Conservation (phyloP, 2,329 filamentous ascomycete genomes). For the Aspergillus flavus region DNA sequence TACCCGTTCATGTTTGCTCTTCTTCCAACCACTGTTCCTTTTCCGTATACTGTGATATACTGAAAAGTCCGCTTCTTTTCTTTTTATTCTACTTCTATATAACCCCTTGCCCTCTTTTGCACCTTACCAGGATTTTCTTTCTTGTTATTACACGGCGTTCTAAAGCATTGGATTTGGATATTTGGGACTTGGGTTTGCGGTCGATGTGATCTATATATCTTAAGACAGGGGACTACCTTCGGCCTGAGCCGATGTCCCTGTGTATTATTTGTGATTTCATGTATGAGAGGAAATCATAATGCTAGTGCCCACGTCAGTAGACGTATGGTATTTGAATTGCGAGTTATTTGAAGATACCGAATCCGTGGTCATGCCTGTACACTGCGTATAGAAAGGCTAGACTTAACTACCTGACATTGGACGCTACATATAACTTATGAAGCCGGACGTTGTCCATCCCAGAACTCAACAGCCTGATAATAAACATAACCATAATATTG, state of each 20-base stretch:
- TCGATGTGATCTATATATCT: slow-evolving; percentile 21
- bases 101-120: slow-evolving; percentile 16
- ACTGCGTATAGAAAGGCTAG: not conserved
- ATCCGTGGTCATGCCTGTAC: no score
- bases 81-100: slow-evolving; percentile 8
- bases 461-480: not conserved
- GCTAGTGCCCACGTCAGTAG: slow-evolving; percentile 17
- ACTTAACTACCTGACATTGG: not conserved
- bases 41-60: slow-evolving; percentile 28
- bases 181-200: slow-evolving; percentile 32
- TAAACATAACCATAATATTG: not conserved
- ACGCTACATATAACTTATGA: not conserved
- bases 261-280: slow-evolving; percentile 20
- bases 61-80: slow-evolving; percentile 19
- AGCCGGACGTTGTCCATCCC: not conserved
- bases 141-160: slow-evolving; percentile 33
- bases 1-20: slow-evolving; percentile 11
- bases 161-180: slow-evolving; percentile 38
- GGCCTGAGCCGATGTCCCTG: slow-evolving; percentile 18
- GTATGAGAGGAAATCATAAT: slow-evolving; percentile 24
- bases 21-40: slow-evolving; percentile 15
- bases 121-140: slow-evolving; percentile 20
- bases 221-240: slow-evolving; percentile 16
- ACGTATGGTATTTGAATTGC: slow-evolving; percentile 11
- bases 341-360: not conserved